phyloP scores from a whole-genome alignment of 192 early-diverging fungal species.

The Backusella tuberculispora region DNA sequence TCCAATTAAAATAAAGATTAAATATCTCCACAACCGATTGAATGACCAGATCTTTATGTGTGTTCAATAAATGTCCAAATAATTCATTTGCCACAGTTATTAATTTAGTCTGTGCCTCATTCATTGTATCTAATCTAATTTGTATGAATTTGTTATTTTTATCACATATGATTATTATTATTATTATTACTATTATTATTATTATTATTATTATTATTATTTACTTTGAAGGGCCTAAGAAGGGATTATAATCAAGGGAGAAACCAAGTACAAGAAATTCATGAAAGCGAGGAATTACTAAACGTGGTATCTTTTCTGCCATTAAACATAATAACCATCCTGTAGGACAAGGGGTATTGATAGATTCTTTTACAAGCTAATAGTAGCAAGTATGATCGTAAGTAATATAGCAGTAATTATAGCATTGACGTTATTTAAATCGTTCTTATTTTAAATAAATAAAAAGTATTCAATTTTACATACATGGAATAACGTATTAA shows the following conservation, averaged over 20 bases:
- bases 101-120: not conserved
- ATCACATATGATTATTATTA: not conserved
- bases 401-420: too few species aligned
- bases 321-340: constrained; percentile 21
- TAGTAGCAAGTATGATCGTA: too few species aligned
- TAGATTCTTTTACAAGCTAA: constrained; percentile 10
- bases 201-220: not conserved
- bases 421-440: too few species aligned
- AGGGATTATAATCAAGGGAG: not conserved
- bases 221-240: constrained; percentile 10
- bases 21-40: not conserved
- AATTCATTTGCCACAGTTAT: not conserved
- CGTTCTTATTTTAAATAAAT: not conserved
- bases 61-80: constrained; percentile 8
- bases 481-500: constrained; percentile 2
- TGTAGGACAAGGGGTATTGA: not conserved
- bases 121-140: not conserved
- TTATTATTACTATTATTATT: not conserved
- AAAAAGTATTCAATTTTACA: not conserved
- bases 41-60: not conserved
- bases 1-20: constrained; percentile 3
- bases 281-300: constrained; percentile 18
- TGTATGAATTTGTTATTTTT: too few species aligned
- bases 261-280: not conserved
- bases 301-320: constrained; percentile 3